These are phyloP conservation scores for Heritiera fomes DNA, from an alignment of 345 rosid genomes.

Conservation along the genomic window DNA sequence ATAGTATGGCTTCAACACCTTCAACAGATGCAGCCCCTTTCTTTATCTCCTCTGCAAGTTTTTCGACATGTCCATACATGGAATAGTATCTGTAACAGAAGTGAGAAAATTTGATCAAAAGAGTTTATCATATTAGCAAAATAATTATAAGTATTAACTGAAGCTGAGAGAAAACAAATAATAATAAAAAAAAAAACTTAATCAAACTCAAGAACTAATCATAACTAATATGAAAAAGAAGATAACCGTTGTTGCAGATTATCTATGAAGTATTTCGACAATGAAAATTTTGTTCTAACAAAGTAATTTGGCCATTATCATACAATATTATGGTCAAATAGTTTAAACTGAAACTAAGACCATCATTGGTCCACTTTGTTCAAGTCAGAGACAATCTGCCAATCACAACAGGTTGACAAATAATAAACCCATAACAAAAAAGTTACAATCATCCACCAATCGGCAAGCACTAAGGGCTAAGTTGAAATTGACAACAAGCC, in stretches of 20 bases:
- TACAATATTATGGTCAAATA: not conserved
- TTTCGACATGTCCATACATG: slow-evolving; percentile 96
- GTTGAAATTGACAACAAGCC: not conserved
- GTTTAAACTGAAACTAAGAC: not conserved
- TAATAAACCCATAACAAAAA: not conserved
- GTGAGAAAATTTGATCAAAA: slow-evolving; percentile 17
- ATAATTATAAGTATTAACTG: slow-evolving; percentile 6
- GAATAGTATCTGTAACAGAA: slow-evolving; percentile 73
- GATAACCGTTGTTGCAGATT: not conserved
- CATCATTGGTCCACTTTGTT: not conserved
- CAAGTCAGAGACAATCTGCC: not conserved
- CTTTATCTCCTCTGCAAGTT: slow-evolving; percentile 85
- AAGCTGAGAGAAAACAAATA: not conserved
- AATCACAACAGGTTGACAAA: not conserved
- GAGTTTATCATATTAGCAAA: not conserved
- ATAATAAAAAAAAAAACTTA: not conserved
- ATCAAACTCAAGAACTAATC: not conserved
- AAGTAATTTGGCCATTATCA: not conserved
- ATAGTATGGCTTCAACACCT: slow-evolving; percentile 91
- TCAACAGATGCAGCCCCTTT: slow-evolving; percentile 93
- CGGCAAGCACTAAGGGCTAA: not conserved
- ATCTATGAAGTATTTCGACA: not conserved
- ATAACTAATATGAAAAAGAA: not conserved
- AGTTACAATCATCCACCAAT: not conserved
- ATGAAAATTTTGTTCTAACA: not conserved